These are phyloP conservation scores for Cladophialophora immunda DNA, from an alignment of 2,329 filamentous ascomycete genomes.

Conservation along the genomic window DNA sequence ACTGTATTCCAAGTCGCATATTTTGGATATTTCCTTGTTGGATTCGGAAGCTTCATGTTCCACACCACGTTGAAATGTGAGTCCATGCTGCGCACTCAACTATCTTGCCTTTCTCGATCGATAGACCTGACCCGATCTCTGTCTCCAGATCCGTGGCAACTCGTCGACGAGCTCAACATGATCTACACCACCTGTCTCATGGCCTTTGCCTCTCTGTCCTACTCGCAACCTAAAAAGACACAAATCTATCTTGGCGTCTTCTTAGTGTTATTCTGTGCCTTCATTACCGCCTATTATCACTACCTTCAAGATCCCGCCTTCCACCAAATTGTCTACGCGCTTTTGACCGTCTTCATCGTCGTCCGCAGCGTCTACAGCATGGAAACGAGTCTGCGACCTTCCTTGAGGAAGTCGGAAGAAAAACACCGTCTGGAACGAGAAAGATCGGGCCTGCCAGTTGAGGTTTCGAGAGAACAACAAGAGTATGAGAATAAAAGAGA, in stretches of 20 bases:
- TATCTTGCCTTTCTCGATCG: neutral
- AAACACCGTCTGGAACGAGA: constrained; percentile 54
- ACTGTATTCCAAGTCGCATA: constrained; percentile 76
- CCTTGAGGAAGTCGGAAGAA: constrained; percentile 59
- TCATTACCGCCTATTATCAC: constrained; percentile 83
- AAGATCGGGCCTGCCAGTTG: constrained; percentile 48
- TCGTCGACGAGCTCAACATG: constrained; percentile 75
- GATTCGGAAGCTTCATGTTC: constrained; percentile 69
- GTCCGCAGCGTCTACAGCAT: constrained; percentile 80
- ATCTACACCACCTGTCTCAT: constrained; percentile 76
- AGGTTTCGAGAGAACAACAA: constrained; percentile 53
- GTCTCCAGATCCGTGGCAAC: constrained; percentile 70
- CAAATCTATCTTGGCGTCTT: constrained; percentile 65
- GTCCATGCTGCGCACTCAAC: constrained; percentile 36
- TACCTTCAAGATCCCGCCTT: constrained; percentile 82
- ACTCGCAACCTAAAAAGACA: constrained; percentile 64
- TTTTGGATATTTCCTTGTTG: constrained; percentile 68
- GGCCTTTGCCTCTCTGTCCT: constrained; percentile 78
- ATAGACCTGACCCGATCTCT: neutral
- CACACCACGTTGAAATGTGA: constrained; percentile 70
- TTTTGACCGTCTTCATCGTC: constrained; percentile 75
- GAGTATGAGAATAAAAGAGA: constrained; percentile 65
- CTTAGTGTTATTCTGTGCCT: constrained; percentile 65
- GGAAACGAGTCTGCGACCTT: constrained; percentile 71
- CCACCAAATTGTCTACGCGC: constrained; percentile 80